Base-by-base conservation (phyloP, 1,284 basidiomycete genomes). In the Austropuccinia psidii region DNA sequence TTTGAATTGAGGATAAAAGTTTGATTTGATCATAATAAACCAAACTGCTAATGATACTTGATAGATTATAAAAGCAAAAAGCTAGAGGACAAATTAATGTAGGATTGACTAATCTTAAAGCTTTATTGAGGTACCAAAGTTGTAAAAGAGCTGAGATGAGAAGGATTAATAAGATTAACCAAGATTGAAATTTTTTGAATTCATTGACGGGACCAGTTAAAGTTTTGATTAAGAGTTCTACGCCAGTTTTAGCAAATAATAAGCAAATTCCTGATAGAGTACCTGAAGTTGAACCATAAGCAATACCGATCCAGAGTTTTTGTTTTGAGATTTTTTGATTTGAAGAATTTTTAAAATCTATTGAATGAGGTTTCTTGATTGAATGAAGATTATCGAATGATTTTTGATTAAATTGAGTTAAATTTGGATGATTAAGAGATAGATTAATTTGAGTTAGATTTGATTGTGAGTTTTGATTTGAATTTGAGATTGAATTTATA, bases 51-150 rank as follows among this genome's bases (percentile, higher is more conserved):
- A 93, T 85, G 79, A 95, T 94, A 15, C 90, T 93, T 5, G 91
- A 91, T 8, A 94, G 82, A 79, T 96, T 97, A 83, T 96, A 98
- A 81, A 93, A 93, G 81, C 93, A 96, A 81, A 97, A 98, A 1
- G 93, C 93, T 77, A 93, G 86, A 31, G 94, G 94, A 81, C 93
- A 96, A 52, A 97, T 89, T 61, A 96, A 82, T 0, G 91, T 93
- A 0, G 94, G 94, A 77, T 90, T 87, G 8, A 90, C 90, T 49
- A 94, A 84, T 45, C 89, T 85, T 65, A 98, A 83, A 11, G 88
- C 88, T 80, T 93, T 93, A 82, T 98, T 93, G 76, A 97, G 85
- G 80, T 98, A 98, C 86, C 91, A 93, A 39, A 97, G 84, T 81
- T 86, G 82, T 4, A 78, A 68, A 21, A 80, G 81, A 0, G 90